A percentile compares a stretch with the other conserved stretches of the same genome.
These are phyloP conservation scores for Coelastrella sp. DNA, from an alignment of 139 green algal genomes.

Conservation along the genomic window DNA sequence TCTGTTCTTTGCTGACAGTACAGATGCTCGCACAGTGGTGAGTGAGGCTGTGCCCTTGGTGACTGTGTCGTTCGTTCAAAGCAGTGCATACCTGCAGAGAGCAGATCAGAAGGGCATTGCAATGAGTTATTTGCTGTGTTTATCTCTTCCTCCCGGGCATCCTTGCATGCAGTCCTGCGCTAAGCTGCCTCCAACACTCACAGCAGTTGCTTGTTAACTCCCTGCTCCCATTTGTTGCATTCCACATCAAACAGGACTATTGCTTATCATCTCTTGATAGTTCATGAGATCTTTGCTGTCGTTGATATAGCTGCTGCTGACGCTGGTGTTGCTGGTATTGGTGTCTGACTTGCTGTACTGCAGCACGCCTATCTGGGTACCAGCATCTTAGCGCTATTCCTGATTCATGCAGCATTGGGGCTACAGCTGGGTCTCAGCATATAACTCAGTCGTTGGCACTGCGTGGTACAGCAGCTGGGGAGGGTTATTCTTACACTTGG, in stretches of 20 bases:
- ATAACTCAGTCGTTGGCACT: no score
- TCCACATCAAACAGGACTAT: not conserved
- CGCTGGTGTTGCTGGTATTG: no score
- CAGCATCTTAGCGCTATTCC: constrained; percentile 81
- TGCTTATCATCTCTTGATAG: not conserved
- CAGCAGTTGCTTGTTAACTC: not conserved
- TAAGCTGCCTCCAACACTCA: not conserved
- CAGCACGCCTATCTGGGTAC: constrained; percentile 86
- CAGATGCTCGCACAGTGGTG: constrained; percentile 44
- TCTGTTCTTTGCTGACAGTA: constrained; percentile 45
- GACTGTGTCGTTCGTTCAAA: no score
- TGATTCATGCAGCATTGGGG: constrained; percentile 78
- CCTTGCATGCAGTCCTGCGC: not conserved
- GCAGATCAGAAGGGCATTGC: no score
- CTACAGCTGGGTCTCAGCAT: constrained; percentile 84
- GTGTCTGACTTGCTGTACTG: not conserved
- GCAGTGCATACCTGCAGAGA: no score
- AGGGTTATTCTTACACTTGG: no score
- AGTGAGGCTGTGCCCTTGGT: constrained; percentile 9
- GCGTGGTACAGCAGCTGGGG: no score
- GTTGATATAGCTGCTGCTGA: not conserved
- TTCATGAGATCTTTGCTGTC: no score
- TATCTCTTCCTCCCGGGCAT: not conserved
- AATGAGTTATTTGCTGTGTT: not conserved
- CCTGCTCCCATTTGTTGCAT: not conserved